These are phyloP conservation scores for Neocallimastix lanati DNA, from an alignment of 192 early-diverging fungal genomes.

Conservation along the genomic window DNA sequence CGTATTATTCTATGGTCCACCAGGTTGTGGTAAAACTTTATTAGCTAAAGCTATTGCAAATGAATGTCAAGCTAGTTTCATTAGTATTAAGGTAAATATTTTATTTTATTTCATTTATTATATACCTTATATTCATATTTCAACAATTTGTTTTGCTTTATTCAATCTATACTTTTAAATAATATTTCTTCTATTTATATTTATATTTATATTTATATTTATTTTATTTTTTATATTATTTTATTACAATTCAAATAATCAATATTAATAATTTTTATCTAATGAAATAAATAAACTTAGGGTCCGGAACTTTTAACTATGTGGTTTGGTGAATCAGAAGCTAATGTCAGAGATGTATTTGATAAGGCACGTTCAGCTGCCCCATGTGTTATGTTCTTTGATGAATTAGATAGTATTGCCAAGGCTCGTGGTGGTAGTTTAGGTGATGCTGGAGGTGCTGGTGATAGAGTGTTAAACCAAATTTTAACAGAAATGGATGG, in stretches of 20 bases:
- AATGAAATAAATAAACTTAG: too few species aligned
- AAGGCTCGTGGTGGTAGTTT: conserved; percentile 66
- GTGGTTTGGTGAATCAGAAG: conserved; percentile 99
- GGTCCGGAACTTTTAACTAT: conserved; percentile 96
- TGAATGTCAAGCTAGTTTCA: conserved; percentile 99
- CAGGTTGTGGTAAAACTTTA: conserved; percentile 95
- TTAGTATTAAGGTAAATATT: conserved; percentile 83
- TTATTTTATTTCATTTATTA: too few species aligned
- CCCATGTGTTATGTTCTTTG: conserved; percentile 99
- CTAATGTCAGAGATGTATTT: conserved; percentile 97
- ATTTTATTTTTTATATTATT: too few species aligned
- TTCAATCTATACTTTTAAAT: too few species aligned
- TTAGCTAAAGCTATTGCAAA: conserved; percentile 98
- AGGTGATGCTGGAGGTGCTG: conserved; percentile 82
- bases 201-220: too few species aligned
- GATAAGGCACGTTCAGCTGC: conserved; percentile 95
- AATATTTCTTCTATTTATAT: too few species aligned
- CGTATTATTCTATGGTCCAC: conserved; percentile 96
- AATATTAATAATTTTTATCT: too few species aligned
- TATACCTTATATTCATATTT: too few species aligned
- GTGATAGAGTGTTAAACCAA: conserved; percentile 96
- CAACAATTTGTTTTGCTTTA: too few species aligned
- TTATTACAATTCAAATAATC: too few species aligned
- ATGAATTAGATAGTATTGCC: conserved; percentile 95
- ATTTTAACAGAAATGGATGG: conserved; percentile 99